These are phyloP conservation scores for Lyophyllum atratum DNA, from an alignment of 768 basidiomycete genomes.

Conservation along the genomic window DNA sequence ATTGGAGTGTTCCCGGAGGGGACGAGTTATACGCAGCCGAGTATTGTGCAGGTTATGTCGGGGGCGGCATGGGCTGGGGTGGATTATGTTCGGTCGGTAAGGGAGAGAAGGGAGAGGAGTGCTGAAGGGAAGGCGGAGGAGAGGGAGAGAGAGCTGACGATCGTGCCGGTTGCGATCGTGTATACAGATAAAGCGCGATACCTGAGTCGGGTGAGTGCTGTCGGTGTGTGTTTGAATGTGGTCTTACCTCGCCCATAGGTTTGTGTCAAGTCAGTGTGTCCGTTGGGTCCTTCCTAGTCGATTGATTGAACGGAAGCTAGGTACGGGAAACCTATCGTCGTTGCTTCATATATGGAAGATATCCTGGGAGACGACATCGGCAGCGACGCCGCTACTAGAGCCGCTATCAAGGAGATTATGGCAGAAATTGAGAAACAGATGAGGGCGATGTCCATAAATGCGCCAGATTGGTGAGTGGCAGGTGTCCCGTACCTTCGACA, in stretches of 20 bases:
- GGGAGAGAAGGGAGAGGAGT: constrained; percentile 16
- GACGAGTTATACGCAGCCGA: constrained; percentile 49
- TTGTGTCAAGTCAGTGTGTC: constrained; percentile 26
- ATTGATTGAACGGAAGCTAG: constrained; percentile 30
- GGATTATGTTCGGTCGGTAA: constrained; percentile 54
- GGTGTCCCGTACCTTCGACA: neutral
- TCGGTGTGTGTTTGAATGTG: neutral
- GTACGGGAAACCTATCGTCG: constrained; percentile 52
- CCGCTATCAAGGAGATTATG: constrained; percentile 60
- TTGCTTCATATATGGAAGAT: constrained; percentile 52
- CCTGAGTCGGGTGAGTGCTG: constrained; percentile 49
- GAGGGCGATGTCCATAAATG: constrained; percentile 59
- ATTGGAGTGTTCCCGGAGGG: constrained; percentile 75
- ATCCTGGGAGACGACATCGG: constrained; percentile 40
- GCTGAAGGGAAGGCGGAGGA: constrained; percentile 9
- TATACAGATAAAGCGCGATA: constrained; percentile 73
- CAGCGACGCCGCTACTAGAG: constrained; percentile 35
- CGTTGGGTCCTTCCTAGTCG: neutral
- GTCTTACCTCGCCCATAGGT: neutral
- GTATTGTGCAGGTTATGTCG: constrained; percentile 52
- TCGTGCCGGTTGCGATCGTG: constrained; percentile 68
- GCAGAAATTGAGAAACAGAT: constrained; percentile 49
- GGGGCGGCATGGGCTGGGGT: constrained; percentile 74
- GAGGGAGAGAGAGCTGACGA: constrained; percentile 34
- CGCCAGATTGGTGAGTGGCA: constrained; percentile 61